Conservation (phyloP, 148 eudicot genomes). For the Rhododendron simsii region DNA sequence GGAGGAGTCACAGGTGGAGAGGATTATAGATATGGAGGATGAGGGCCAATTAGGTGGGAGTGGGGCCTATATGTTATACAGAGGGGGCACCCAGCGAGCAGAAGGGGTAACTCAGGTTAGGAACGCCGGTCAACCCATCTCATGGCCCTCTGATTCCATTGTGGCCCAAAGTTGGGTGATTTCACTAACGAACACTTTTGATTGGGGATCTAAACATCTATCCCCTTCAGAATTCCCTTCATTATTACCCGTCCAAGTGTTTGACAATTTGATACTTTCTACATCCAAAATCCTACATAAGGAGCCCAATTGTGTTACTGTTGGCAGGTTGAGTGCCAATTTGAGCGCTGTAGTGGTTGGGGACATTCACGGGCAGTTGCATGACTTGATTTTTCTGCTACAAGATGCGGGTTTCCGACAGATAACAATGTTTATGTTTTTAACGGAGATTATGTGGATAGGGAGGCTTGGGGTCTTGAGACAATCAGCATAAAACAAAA, state of each 20-base stretch:
- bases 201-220: conserved; percentile 57
- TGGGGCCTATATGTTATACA: too few relatives aligned
- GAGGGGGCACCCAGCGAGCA: too few relatives aligned
- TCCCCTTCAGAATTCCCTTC: conserved; percentile 53
- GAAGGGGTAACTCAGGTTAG: not conserved
- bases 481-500: too few relatives aligned
- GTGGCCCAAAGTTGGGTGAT: conserved; percentile 57
- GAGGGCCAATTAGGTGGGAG: too few relatives aligned
- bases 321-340: conserved; percentile 31
- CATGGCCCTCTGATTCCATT: conserved; percentile 49
- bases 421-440: conserved; percentile 43
- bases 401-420: not conserved
- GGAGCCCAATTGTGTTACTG: conserved; percentile 76
- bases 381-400: not conserved
- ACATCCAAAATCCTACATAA: conserved; percentile 71
- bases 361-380: conserved; percentile 35
- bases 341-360: conserved; percentile 75
- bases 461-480: conserved; percentile 41
- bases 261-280: conserved; percentile 48
- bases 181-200: conserved; percentile 53
- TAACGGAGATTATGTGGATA: conserved; percentile 94
- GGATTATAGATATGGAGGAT: too few relatives aligned
- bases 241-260: conserved; percentile 56
- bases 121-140: conserved; percentile 28
- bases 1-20: too few relatives aligned